Conservation (phyloP, 2,329 filamentous ascomycete genomes). For the Emydomyces testavorans region DNA sequence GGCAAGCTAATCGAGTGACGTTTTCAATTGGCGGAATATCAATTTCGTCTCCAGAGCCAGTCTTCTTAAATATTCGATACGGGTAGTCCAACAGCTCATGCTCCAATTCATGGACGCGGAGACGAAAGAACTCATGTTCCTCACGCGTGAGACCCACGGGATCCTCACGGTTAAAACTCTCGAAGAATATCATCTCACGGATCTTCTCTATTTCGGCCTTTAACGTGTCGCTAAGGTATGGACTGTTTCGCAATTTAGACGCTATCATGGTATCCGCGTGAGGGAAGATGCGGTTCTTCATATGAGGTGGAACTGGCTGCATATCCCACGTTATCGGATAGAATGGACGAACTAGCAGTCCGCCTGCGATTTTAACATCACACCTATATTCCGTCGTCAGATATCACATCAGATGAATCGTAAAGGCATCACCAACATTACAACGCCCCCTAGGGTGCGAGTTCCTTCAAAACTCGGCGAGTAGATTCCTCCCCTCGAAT, state of each 20-base stretch:
- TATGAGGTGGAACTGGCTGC: slow-evolving; percentile 22
- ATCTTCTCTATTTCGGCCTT: slow-evolving; percentile 21
- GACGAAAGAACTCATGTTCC: slow-evolving; percentile 27
- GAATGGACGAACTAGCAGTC: slow-evolving; percentile 26
- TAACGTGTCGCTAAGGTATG: slow-evolving; percentile 23
- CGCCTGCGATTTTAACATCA: slow-evolving; percentile 28
- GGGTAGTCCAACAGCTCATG: slow-evolving; percentile 31
- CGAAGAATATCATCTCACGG: slow-evolving; percentile 27
- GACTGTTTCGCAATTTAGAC: slow-evolving; percentile 22
- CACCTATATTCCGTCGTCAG: slow-evolving; percentile 18
- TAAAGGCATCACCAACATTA: slow-evolving; percentile 21
- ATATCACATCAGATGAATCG: background rate
- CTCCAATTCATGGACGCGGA: slow-evolving; percentile 28
- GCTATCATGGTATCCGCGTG: slow-evolving; percentile 19
- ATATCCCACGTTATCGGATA: slow-evolving; percentile 28
- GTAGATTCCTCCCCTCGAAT: slow-evolving; percentile 27
- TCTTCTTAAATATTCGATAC: slow-evolving; percentile 17
- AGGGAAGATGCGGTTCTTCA: slow-evolving; percentile 24
- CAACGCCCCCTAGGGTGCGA: slow-evolving; percentile 22
- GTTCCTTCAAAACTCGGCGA: slow-evolving; percentile 20
- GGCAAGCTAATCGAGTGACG: slow-evolving; percentile 24
- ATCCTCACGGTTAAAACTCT: slow-evolving; percentile 21
- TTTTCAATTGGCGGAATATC: slow-evolving; percentile 21
- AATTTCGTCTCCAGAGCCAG: background rate
- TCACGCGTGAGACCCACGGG: slow-evolving; percentile 17